phyloP scores from a whole-genome alignment of 805 yeast genomes.

The Hanseniaspora singularis region DNA sequence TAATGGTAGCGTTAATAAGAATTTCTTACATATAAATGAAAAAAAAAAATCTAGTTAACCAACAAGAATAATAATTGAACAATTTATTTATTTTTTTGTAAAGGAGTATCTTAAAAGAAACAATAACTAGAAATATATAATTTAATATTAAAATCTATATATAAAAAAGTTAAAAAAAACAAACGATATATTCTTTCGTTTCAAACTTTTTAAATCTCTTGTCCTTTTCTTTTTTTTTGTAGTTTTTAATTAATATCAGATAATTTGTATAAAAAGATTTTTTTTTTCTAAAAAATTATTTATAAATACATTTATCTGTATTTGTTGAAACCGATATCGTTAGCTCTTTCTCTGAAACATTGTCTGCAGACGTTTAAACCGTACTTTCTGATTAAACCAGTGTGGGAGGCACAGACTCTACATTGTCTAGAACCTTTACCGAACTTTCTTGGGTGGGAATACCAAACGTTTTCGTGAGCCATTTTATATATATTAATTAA shows the following conservation, averaged over 20 bases:
- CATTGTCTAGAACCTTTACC: conserved; percentile 99
- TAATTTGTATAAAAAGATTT: neutral
- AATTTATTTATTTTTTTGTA: too few relatives aligned
- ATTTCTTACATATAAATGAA: too few relatives aligned
- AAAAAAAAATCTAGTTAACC: too few relatives aligned
- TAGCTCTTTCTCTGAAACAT: conserved; percentile 99
- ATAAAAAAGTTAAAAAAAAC: too few relatives aligned
- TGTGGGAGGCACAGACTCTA: conserved; percentile 97
- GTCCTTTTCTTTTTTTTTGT: too few relatives aligned
- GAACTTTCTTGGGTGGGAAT: conserved; percentile 99
- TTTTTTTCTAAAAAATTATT: neutral
- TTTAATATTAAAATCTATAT: too few relatives aligned
- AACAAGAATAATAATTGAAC: too few relatives aligned
- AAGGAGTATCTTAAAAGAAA: too few relatives aligned
- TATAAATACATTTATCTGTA: conserved; percentile 59
- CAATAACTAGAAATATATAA: too few relatives aligned
- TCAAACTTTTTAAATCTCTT: too few relatives aligned
- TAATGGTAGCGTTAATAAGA: too few relatives aligned
- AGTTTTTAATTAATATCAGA: neutral
- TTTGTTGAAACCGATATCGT: conserved; percentile 98
- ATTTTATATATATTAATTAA: conserved; percentile 35
- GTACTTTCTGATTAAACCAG: conserved; percentile 99
- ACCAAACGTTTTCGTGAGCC: conserved; percentile 99
- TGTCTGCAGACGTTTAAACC: conserved; percentile 99
- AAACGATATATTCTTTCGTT: too few relatives aligned